phyloP scores from a whole-genome alignment of 495 filamentous ascomycete genomes.

The Cairneyella variabilis region DNA sequence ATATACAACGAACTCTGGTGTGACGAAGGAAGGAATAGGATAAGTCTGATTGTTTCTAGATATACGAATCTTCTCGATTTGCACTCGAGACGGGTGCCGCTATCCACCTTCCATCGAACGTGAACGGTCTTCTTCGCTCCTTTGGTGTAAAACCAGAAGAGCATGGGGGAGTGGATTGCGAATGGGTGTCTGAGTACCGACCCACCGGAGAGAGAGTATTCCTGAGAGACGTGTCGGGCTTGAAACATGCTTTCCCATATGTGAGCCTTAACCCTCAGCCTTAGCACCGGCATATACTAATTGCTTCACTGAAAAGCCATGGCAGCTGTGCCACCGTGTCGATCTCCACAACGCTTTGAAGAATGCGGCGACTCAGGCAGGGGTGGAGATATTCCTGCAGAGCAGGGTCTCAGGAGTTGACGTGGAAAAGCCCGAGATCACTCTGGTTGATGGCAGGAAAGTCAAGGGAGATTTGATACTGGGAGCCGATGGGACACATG shows the following conservation, averaged over 20 bases:
- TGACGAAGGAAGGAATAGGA: too few species aligned
- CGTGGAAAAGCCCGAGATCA: constrained; percentile 35
- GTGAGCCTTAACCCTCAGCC: not conserved
- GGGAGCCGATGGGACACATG: constrained; percentile 36
- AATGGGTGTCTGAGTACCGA: constrained; percentile 24
- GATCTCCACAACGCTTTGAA: constrained; percentile 40
- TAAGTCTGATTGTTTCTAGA: constrained; percentile 22
- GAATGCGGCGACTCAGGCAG: constrained; percentile 34
- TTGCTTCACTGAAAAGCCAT: not conserved
- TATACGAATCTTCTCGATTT: constrained; percentile 49
- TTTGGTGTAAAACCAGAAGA: constrained; percentile 36
- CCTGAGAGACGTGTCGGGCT: not conserved
- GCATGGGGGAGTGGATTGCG: constrained; percentile 28
- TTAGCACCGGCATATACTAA: not conserved
- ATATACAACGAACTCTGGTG: too few species aligned
- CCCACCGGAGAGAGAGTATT: constrained; percentile 4
- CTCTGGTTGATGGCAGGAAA: constrained; percentile 34
- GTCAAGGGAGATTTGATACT: constrained; percentile 34
- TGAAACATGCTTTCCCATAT: constrained; percentile 6
- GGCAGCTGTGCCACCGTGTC: constrained; percentile 45
- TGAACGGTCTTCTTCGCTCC: constrained; percentile 40
- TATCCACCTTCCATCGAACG: constrained; percentile 49
- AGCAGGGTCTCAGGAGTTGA: constrained; percentile 43
- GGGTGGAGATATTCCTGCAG: constrained; percentile 35
- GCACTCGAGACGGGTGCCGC: constrained; percentile 50